Evolutionary conservation across 2,329 filamentous ascomycete genomes (phyloP).

Genomic region (Fusarium lateritium): DNA sequence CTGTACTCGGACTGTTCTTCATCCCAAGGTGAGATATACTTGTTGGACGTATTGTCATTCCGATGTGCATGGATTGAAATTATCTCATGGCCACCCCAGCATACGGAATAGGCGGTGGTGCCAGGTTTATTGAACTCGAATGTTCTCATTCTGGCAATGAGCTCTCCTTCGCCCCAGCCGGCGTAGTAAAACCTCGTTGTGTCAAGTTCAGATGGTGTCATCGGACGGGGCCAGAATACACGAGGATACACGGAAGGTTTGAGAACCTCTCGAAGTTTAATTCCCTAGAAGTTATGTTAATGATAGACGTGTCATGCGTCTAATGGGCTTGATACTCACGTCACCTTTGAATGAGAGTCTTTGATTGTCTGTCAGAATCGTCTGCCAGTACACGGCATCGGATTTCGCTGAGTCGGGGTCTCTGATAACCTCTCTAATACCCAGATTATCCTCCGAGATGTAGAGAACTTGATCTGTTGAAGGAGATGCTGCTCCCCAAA

Average conservation of each 20-base stretch:
- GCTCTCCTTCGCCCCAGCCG: constrained; percentile 22
- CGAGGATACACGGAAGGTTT: neutral
- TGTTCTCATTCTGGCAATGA: constrained; percentile 11
- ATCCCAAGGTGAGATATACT: rapidly evolving
- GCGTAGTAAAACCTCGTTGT: constrained; percentile 13
- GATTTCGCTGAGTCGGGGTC: rapidly evolving
- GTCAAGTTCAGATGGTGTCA: neutral
- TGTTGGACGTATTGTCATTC: rapidly evolving
- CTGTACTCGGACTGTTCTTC: neutral
- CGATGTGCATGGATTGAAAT: constrained; percentile 10
- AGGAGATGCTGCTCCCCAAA: rapidly evolving
- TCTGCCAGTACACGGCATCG: constrained; percentile 17
- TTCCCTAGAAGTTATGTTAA: constrained; percentile 1
- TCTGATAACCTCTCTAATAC: constrained; percentile 13
- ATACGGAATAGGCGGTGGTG: constrained; percentile 23
- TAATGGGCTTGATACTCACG: neutral
- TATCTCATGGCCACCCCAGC: constrained; percentile 16
- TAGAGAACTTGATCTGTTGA: neutral
- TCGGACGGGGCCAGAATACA: constrained; percentile 10
- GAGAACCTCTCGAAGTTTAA: constrained; percentile 10
- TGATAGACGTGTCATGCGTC: no score
- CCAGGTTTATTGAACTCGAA: constrained; percentile 18
- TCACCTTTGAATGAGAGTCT: constrained; percentile 6
- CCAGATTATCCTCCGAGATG: constrained; percentile 23
- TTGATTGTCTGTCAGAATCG: neutral